These are phyloP conservation scores for Phaffia tasmanica DNA, from an alignment of 768 basidiomycete genomes.

Conservation along the genomic window DNA sequence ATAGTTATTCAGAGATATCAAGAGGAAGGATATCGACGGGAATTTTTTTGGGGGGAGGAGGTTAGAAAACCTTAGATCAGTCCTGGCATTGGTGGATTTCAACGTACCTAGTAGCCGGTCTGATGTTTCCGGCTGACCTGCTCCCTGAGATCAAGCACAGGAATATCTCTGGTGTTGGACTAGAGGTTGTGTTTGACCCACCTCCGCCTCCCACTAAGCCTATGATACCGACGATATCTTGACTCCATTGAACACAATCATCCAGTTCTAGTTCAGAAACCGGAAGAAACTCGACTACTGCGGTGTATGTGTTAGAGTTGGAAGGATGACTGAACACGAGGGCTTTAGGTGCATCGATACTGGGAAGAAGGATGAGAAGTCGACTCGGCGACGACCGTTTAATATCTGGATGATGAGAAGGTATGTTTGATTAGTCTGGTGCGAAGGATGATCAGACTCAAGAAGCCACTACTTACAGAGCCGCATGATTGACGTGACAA, in stretches of 20 bases:
- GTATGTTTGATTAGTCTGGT: too few relatives aligned
- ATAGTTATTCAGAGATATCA: too few relatives aligned
- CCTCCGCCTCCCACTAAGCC: slow-evolving; percentile 45
- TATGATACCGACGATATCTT: slow-evolving; percentile 64
- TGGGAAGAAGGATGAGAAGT: slow-evolving; percentile 14
- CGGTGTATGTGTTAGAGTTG: slow-evolving; percentile 31
- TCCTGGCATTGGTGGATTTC: too few relatives aligned
- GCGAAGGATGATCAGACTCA: too few relatives aligned
- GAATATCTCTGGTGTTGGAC: slow-evolving; percentile 11
- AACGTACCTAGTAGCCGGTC: slow-evolving; percentile 48
- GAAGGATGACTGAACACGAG: slow-evolving; percentile 19
- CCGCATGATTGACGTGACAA: too few relatives aligned
- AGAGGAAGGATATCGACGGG: slow-evolving; percentile 30
- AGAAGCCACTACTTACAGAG: too few relatives aligned
- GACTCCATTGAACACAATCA: slow-evolving; percentile 56
- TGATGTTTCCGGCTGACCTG: slow-evolving; percentile 43
- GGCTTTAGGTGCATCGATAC: not conserved
- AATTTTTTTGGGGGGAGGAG: slow-evolving; percentile 60
- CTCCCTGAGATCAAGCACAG: slow-evolving; percentile 19
- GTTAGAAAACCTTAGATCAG: slow-evolving; percentile 52
- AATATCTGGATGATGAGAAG: slow-evolving; percentile 5
- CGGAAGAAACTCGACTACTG: slow-evolving; percentile 74
- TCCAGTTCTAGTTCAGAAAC: slow-evolving; percentile 54
- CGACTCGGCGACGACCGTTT: slow-evolving; percentile 17
- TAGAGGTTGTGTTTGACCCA: slow-evolving; percentile 42